Evolutionary conservation across 2,329 filamentous ascomycete genomes (phyloP), one percentile per base, ranked within the genome.

Genomic region (Diaporthe capsici): DNA sequence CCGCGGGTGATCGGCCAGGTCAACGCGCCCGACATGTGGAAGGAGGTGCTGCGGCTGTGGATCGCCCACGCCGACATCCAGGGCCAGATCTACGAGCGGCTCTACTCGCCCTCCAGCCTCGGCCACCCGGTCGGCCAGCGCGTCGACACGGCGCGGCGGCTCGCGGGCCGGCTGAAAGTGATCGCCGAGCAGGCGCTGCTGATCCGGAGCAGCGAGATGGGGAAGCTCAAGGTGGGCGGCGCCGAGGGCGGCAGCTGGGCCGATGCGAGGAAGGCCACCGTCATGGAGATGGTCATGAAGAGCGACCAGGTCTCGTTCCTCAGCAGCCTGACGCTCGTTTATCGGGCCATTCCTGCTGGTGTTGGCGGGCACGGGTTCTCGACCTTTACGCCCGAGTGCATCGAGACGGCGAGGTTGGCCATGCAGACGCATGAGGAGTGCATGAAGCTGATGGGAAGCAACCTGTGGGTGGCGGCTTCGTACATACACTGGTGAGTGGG

Each of bases 21-120:
- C 4, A 81, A 78, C 28, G 68, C 79, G 17, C 71, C 79, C 3
- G 79, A 86, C 70, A 85, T 86, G 44, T 89, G 88, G 82, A 86
- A 85, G 6, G 80, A 82, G 10, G 82, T 91, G 34, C 88, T 90
- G 37, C 82, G 84, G 15, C 82, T 88, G 49, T 93, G 91, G 90
- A 86, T 92, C 55, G 84, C 85, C 37, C 85, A 90, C 9, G 88
- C 89, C 12, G 87, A 86, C 34, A 85, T 93, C 13, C 89, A 92
- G 77, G 90, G 90, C 20, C 85, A 88, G 20, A 87, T 91, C 7
- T 93, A 93, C 78, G 88, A 89, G 78, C 81, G 85, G 53, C 81
- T 91, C 7, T 93, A 93, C 78, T 88, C 87, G 76, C 87, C 87
- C 1, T 82, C 84, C 9, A 87, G 88, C 4, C 79, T 89, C 55